Percentiles rank a stretch among this genome's conserved stretches.
These are phyloP conservation scores for Trametes maxima DNA, from an alignment of 768 basidiomycete species.

Conservation along the genomic window DNA sequence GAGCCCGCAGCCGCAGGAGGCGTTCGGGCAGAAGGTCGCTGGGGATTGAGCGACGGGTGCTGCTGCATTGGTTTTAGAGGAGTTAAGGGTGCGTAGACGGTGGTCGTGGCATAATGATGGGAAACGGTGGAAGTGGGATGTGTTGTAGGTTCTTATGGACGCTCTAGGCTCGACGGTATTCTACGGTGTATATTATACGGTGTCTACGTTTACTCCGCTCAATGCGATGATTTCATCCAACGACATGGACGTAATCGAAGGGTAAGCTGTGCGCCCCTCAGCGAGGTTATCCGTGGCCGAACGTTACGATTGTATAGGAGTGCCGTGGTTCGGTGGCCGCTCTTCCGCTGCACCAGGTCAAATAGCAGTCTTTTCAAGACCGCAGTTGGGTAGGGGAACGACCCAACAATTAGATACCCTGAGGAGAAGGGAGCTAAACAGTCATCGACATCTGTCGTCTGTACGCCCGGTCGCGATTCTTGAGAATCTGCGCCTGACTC, in stretches of 20 bases:
- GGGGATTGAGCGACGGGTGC: not conserved
- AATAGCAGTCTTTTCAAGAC: too few species aligned
- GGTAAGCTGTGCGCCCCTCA: not conserved
- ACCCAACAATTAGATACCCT: too few species aligned
- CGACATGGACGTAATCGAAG: not conserved
- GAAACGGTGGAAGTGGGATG: not conserved
- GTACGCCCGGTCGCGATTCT: slow-evolving; percentile 15
- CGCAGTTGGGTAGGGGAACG: too few species aligned
- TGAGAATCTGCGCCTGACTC: slow-evolving; percentile 11
- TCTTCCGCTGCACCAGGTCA: too few species aligned
- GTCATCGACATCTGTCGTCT: slow-evolving; percentile 16
- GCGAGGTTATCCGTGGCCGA: too few species aligned
- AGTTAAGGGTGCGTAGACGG: not conserved
- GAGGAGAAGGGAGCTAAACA: not conserved
- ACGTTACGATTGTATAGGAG: too few species aligned
- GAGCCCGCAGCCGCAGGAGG: not conserved
- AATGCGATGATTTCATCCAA: not conserved
- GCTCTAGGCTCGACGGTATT: not conserved
- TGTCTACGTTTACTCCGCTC: not conserved
- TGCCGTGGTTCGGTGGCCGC: too few species aligned
- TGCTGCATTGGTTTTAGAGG: not conserved
- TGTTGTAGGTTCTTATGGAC: slow-evolving; percentile 5
- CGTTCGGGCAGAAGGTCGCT: not conserved
- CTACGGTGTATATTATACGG: slow-evolving; percentile 10
- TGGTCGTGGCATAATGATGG: not conserved